Evolutionary conservation across 495 filamentous ascomycete species (phyloP).

Genomic region (Copromyces sp.): DNA sequence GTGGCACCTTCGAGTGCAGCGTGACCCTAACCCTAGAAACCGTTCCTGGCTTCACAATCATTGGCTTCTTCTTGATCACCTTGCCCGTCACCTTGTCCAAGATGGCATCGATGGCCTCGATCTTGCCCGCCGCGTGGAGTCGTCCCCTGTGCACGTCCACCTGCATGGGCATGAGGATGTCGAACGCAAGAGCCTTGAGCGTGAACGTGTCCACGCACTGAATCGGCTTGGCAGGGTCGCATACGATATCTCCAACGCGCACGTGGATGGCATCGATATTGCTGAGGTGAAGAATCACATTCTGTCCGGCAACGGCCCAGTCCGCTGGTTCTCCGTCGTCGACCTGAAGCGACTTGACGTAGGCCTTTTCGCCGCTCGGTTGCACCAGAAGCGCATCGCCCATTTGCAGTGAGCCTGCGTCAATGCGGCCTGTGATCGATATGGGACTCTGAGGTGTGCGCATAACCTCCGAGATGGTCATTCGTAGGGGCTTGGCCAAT

Average conservation of each 20-base stretch:
- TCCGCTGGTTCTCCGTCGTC: conserved; percentile 55
- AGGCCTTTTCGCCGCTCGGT: conserved; percentile 69
- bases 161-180: conserved; percentile 75
- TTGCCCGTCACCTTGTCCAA: conserved; percentile 66
- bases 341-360: conserved; percentile 66
- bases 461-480: conserved; percentile 67
- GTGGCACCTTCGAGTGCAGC: conserved; percentile 62
- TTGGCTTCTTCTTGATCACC: conserved; percentile 71
- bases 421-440: conserved; percentile 76
- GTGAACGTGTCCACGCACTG: conserved; percentile 58
- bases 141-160: conserved; percentile 83
- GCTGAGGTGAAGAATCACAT: conserved; percentile 69
- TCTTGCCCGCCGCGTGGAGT: conserved; percentile 65
- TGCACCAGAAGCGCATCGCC: conserved; percentile 72
- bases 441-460: conserved; percentile 65
- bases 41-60: conserved; percentile 63
- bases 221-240: conserved; percentile 57
- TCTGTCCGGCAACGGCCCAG: conserved; percentile 96
- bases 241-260: conserved; percentile 74
- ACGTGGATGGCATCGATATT: conserved; percentile 79
- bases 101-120: conserved; percentile 56
- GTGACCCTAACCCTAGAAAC: conserved; percentile 59
- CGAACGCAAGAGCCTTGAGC: conserved; percentile 78
- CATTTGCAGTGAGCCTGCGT: conserved; percentile 70
- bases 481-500: conserved; percentile 67